Evolutionary conservation across 2,329 filamentous ascomycete species (phyloP), one percentile per base, ranked within the genome.

Genomic region (Exophiala bonariae): DNA sequence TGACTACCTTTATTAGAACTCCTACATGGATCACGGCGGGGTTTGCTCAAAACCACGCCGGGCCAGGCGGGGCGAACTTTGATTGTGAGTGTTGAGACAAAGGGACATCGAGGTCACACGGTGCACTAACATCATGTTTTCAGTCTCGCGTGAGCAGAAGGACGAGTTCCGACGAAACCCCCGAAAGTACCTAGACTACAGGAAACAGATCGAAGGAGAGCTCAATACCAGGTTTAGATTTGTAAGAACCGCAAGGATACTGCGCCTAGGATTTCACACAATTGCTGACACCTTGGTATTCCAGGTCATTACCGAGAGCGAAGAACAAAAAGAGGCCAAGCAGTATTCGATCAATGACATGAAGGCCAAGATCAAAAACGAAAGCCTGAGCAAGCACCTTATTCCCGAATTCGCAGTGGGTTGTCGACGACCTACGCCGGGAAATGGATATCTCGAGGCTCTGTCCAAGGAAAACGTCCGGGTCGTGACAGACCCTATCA

Each of bases 361-460:
- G 59, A 47, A 50, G 31, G 32, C 44, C 5, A 50, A 55, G 10
- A 48, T 62, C 2, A 37, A 41, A 10, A 39, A 56, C 56, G 2
- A 46, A 58, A 0, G n/a, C n/a, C 31, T 57, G 8, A 43, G 49
- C 17, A 47, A 55, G 13, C 59, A 52, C n/a, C 37, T 61, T 5
- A 60, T 62, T 4, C 61, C 51, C 2, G 14, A 40, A 14, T 61
- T 52, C 36, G 46, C 43, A 14, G 46, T 59, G 30, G 60, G 58
- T 4, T 64, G 61, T 37, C 60, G 60, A 22, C 55, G 63, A 10
- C 50, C 63, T n/a, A 62, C 56, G 16, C 60, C 62, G 1, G 62
- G 62, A 0, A 52, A 59, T 13, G 62, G 60, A 3, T 65, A 63
- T 28, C 54, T 65, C 5, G 59, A 64, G 33, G 55, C 59, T 9